Evolutionary conservation across 495 filamentous ascomycete species (phyloP).

Genomic region (Trichoderma asperelloides): DNA sequence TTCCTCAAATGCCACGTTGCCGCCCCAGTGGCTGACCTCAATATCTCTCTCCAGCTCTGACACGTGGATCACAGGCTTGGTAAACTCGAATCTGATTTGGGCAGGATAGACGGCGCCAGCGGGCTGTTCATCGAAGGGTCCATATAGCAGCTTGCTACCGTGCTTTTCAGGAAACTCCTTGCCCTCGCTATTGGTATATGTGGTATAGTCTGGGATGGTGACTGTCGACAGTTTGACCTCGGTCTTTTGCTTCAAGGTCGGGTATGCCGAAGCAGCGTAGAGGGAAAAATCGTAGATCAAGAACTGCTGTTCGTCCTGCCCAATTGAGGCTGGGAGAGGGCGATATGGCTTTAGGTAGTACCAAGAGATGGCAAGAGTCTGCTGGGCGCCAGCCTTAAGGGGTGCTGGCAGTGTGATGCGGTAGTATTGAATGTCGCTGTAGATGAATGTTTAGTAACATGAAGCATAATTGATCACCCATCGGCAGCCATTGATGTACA

Average conservation of each 20-base stretch:
- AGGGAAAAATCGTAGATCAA: conserved; percentile 76
- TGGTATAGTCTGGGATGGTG: conserved; percentile 78
- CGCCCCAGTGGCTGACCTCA: conserved; percentile 96
- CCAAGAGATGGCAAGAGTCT: conserved; percentile 81
- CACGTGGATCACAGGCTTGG: conserved; percentile 74
- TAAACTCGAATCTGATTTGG: conserved; percentile 88
- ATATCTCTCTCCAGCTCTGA: conserved; percentile 75
- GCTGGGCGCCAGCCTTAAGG: conserved; percentile 63
- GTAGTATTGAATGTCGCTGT: conserved; percentile 75
- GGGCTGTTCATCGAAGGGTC: conserved; percentile 72
- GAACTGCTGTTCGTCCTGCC: conserved; percentile 76
- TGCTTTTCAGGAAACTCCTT: conserved; percentile 67
- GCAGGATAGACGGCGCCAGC: conserved; percentile 64
- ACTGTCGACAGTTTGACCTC: conserved; percentile 70
- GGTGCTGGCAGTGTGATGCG: conserved; percentile 66
- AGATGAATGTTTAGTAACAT: neutral
- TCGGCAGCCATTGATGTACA: neutral
- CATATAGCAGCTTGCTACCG: conserved; percentile 82
- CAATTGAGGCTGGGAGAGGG: conserved; percentile 72
- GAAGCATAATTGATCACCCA: neutral
- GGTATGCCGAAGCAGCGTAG: conserved; percentile 72
- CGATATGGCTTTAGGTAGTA: conserved; percentile 62
- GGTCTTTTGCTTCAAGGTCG: conserved; percentile 86
- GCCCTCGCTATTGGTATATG: conserved; percentile 53
- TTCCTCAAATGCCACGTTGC: conserved; percentile 90